phyloP scores from a whole-genome alignment of 2,329 filamentous ascomycete genomes.

The Cucurbitaria berberidis region DNA sequence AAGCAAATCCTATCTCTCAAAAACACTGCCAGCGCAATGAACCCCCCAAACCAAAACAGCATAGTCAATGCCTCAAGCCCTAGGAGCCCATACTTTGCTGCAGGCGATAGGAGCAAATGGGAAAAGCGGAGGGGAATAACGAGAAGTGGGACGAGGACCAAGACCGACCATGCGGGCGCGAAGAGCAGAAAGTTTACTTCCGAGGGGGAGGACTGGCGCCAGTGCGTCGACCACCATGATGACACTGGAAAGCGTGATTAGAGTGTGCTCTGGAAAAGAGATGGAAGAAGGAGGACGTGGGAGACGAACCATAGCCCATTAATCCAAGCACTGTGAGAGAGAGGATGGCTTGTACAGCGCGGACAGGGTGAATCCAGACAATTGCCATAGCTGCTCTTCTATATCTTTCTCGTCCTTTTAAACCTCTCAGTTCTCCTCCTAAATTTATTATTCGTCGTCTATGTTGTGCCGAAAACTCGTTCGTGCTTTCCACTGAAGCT shows the following conservation, averaged over 20 bases:
- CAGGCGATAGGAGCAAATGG: conserved; percentile 50
- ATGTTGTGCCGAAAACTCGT: neutral
- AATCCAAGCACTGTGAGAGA: conserved; percentile 77
- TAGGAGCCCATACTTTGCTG: conserved; percentile 66
- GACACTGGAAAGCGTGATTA: conserved; percentile 57
- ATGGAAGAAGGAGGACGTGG: neutral
- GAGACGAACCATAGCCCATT: conserved; percentile 69
- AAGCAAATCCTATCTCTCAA: conserved; percentile 65
- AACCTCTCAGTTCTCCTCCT: neutral
- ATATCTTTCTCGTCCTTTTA: neutral
- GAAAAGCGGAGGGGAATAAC: conserved; percentile 67
- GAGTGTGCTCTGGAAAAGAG: neutral
- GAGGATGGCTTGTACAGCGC: conserved; percentile 70
- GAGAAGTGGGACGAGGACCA: conserved; percentile 72
- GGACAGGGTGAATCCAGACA: conserved; percentile 66
- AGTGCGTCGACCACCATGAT: conserved; percentile 59
- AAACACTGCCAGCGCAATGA: conserved; percentile 75
- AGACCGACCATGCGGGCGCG: conserved; percentile 72
- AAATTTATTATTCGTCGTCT: neutral
- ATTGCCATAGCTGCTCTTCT: conserved; percentile 54
- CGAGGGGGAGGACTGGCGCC: conserved; percentile 59
- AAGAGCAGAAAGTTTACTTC: conserved; percentile 81
- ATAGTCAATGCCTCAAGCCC: conserved; percentile 74
- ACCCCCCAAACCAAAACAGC: conserved; percentile 89
- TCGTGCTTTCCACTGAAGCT: neutral